Percentiles rank a stretch among this genome's conserved stretches.
Conservation (phyloP, 306 rosid genomes). For the Hylodesmum podocarpum region DNA sequence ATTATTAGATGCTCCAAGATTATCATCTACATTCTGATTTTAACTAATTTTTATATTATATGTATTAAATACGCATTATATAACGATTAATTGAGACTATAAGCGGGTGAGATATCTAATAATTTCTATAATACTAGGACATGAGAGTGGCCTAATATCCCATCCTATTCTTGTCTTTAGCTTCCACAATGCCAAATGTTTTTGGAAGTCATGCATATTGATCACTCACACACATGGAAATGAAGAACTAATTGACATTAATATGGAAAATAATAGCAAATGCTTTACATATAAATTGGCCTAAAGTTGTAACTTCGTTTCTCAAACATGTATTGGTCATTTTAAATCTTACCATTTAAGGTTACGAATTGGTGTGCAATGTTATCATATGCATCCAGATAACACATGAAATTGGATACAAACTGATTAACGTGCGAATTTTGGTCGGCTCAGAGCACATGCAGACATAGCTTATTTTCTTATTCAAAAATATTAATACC, state of each 20-base stretch:
- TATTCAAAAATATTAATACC: background rate
- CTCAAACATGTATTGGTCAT: constrained; percentile 2
- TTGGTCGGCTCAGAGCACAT: background rate
- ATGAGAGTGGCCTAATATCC: constrained; percentile 10
- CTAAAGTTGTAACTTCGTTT: constrained; percentile 12
- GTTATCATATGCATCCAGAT: background rate
- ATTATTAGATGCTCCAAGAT: too few relatives aligned
- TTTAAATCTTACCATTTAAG: constrained; percentile 12
- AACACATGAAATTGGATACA: constrained; percentile 1
- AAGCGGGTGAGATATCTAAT: too few relatives aligned
- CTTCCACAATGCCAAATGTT: constrained; percentile 10
- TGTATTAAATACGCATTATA: too few relatives aligned
- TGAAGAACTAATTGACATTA: background rate
- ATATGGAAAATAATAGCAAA: constrained; percentile 9
- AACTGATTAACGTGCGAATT: constrained; percentile 2
- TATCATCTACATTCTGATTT: too few relatives aligned
- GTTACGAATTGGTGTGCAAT: background rate
- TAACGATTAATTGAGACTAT: too few relatives aligned
- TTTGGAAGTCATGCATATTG: background rate
- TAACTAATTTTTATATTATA: too few relatives aligned
- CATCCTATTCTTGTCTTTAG: constrained; percentile 3
- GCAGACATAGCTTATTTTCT: background rate
- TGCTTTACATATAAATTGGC: constrained; percentile 14
- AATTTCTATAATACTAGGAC: background rate
- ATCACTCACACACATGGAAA: constrained; percentile 23